A percentile compares a stretch with the other conserved stretches of the same genome.
Evolutionary conservation across 345 rosid species (phyloP).

Genomic region (Mangifera indica): DNA sequence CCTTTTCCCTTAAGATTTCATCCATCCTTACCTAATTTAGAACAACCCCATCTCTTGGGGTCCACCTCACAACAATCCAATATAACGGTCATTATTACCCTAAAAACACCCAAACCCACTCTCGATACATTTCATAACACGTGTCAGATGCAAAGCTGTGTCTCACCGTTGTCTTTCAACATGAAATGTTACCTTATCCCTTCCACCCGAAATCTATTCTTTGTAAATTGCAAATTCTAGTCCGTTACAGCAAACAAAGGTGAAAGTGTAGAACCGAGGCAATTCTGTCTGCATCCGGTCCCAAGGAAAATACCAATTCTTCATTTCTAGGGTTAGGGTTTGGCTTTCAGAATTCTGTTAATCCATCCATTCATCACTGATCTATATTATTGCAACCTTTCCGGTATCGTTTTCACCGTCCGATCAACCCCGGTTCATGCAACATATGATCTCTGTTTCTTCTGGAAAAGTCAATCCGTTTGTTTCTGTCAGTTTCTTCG

Average conservation of each 20-base stretch:
- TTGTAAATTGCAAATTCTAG: background rate
- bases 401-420: slow-evolving; percentile 26
- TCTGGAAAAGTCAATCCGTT: slow-evolving; percentile 13
- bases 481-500: slow-evolving; percentile 20
- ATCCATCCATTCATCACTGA: slow-evolving; percentile 4
- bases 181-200: slow-evolving; percentile 5
- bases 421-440: slow-evolving; percentile 17
- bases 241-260: slow-evolving; percentile 28
- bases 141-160: background rate
- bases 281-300: slow-evolving; percentile 24
- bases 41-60: too few species aligned
- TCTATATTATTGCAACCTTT: slow-evolving; percentile 1
- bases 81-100: background rate
- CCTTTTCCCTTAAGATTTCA: too few species aligned
- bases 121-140: background rate
- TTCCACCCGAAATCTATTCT: background rate
- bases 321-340: slow-evolving; percentile 20
- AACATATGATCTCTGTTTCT: slow-evolving; percentile 40
- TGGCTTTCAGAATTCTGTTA: background rate
- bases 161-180: background rate
- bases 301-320: slow-evolving; percentile 20
- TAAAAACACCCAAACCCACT: background rate
- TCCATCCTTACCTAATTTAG: too few species aligned
- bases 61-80: background rate
- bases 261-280: slow-evolving; percentile 39